Base-by-base conservation (phyloP, 2,329 filamentous ascomycete species). In the Cytospora paraplurivora region DNA sequence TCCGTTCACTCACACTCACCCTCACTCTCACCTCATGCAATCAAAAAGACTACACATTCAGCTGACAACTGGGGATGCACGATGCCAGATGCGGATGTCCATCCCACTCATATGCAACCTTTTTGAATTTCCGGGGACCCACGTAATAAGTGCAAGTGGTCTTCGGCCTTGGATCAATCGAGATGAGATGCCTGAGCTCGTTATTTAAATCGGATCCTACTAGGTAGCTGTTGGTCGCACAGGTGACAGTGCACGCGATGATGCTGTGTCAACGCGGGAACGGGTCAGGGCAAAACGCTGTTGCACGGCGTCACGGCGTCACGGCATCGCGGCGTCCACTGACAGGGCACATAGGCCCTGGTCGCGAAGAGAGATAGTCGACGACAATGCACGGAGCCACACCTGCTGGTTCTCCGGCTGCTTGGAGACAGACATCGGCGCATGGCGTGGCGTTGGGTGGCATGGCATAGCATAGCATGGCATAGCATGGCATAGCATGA, bases 41-140 rank as follows among this genome's bases (percentile, higher is more conserved):
- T 56, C 62, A 56, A 62, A 62, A 62, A 58, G 59, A 61, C 64
- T 66, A 64, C 56, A 51, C 61, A 60, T 61, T 66, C 64, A 66
- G 64, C 64, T 66, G 61, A 47, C 38, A 44, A 64, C 61, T 63
- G 47, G 61, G 57, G 53, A 60, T 56, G 56, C 64, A 58, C 61
- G 53, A 64, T 66, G 32, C 64, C 64, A 54, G 56, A 62, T 62
- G 59, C 47, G 61, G 64, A 41, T 41, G 12, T 32, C 56, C 19
- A 21, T 55, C 49, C 50, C 50, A 37, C 56, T 57, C 21, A 52
- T 33, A 19, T 49, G 51, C 59, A 55, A 50, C 49, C 33, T 44
- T 13, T 51, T 49, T 50, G 35, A 54, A 52, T 59, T 56, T 21
- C 41, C 32, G 27, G 33, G 27, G 52, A 53, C 52, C 51, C 52